Conservation (phyloP, 345 rosid species). For the Anastatica hierochuntica region DNA sequence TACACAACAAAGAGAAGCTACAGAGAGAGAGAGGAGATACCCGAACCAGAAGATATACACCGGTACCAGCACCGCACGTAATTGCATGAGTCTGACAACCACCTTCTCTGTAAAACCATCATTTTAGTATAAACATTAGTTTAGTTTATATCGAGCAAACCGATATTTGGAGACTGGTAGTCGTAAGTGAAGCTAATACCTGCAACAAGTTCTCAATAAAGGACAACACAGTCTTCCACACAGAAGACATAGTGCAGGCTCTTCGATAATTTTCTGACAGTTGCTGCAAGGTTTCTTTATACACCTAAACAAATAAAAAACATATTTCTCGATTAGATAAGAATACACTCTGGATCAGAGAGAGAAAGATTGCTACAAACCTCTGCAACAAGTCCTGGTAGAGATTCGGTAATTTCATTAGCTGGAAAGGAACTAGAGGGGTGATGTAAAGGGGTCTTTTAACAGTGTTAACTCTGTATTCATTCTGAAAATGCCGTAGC, state of each 20-base stretch:
- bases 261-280: conserved; percentile 44
- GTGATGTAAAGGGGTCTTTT: conserved; percentile 33
- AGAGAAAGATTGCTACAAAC: conserved; percentile 34
- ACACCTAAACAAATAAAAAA: conserved; percentile 36
- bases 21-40: conserved; percentile 29
- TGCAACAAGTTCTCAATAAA: conserved; percentile 74
- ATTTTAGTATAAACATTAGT: no score
- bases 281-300: conserved; percentile 57
- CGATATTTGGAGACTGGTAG: neutral
- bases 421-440: conserved; percentile 70
- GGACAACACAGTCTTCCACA: conserved; percentile 90
- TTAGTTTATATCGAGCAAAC: no score
- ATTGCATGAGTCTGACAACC: conserved; percentile 61
- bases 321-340: neutral
- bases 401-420: conserved; percentile 68
- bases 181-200: conserved; percentile 33
- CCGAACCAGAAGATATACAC: conserved; percentile 75
- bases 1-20: conserved; percentile 1
- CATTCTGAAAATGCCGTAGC: conserved; percentile 52
- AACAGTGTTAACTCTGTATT: conserved; percentile 27
- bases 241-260: conserved; percentile 76
- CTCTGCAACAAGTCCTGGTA: conserved; percentile 82
- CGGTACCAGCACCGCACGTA: conserved; percentile 75
- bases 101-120: conserved; percentile 40
- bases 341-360: conserved; percentile 2